Percentiles rank a stretch among this genome's conserved stretches.
phyloP scores from a whole-genome alignment of 129 eudicot genomes.

The Chrysanthemum makinoi region DNA sequence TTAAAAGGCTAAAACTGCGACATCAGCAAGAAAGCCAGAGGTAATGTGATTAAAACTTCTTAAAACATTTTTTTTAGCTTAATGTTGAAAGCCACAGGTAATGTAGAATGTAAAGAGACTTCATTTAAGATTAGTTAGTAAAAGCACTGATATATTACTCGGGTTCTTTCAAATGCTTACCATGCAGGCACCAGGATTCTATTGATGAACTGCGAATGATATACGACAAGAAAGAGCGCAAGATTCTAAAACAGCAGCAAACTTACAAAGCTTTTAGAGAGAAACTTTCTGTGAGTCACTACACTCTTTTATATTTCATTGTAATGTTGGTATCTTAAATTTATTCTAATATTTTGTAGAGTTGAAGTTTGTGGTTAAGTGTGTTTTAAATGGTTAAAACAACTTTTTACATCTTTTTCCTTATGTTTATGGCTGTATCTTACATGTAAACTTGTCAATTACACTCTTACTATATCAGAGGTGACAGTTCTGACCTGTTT shows the following conservation, averaged over 20 bases:
- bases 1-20: constrained; percentile 49
- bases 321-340: neutral
- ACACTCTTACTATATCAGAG: too few species aligned
- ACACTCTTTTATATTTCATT: neutral
- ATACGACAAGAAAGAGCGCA: constrained; percentile 68
- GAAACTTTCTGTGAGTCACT: constrained; percentile 59
- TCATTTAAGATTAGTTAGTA: neutral
- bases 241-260: constrained; percentile 53
- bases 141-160: neutral
- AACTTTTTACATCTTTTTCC: too few species aligned
- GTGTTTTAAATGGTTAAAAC: too few species aligned
- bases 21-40: constrained; percentile 70
- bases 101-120: neutral
- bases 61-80: constrained; percentile 1
- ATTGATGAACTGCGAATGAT: constrained; percentile 74
- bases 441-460: too few species aligned
- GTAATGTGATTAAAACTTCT: constrained; percentile 31
- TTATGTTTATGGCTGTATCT: too few species aligned
- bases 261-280: constrained; percentile 77
- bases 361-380: too few species aligned
- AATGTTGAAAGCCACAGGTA: neutral
- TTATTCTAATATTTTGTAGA: neutral
- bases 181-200: constrained; percentile 65
- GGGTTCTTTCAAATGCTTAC: neutral
- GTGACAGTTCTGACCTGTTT: too few species aligned